A percentile compares a stretch with the other conserved stretches of the same genome.
These are phyloP conservation scores for Effrenium voratum DNA, from an alignment of 73 alveolate species.

Conservation along the genomic window DNA sequence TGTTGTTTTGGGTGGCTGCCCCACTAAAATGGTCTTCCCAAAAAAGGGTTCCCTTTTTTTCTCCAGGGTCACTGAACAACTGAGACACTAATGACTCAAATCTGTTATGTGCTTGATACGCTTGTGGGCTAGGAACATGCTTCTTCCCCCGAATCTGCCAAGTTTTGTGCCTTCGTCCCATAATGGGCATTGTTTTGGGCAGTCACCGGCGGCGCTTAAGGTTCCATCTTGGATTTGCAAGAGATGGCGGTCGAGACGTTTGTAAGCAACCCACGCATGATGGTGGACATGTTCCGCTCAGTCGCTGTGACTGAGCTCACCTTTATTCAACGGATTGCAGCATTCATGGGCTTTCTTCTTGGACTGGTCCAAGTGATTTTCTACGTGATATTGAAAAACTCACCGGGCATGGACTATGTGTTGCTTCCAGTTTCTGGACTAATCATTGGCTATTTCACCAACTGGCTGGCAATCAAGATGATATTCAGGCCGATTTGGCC, in stretches of 20 bases:
- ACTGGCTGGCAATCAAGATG: conserved; percentile 63
- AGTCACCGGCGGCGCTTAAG: neutral
- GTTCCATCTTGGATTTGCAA: conserved; percentile 51
- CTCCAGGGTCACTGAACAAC: neutral
- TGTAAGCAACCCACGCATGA: conserved; percentile 85
- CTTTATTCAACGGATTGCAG: conserved; percentile 58
- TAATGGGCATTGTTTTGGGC: neutral
- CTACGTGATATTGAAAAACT: neutral
- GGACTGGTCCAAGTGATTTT: conserved; percentile 61
- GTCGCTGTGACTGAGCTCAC: conserved; percentile 45
- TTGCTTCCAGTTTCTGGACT: conserved; percentile 78
- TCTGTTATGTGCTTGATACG: too few relatives aligned
- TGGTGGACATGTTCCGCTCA: conserved; percentile 81
- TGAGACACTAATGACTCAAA: too few relatives aligned
- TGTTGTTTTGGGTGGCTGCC: too few relatives aligned
- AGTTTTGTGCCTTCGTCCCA: neutral
- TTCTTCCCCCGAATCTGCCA: too few relatives aligned
- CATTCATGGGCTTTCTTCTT: conserved; percentile 72
- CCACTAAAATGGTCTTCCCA: too few relatives aligned
- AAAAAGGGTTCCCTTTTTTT: neutral
- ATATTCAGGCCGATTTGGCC: conserved; percentile 72
- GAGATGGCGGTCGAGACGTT: conserved; percentile 75
- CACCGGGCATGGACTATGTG: conserved; percentile 60
- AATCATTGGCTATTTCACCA: conserved; percentile 77
- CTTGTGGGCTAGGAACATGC: too few relatives aligned